Conservation (phyloP, 257 asterid species). For the Ocimum tenuiflorum region DNA sequence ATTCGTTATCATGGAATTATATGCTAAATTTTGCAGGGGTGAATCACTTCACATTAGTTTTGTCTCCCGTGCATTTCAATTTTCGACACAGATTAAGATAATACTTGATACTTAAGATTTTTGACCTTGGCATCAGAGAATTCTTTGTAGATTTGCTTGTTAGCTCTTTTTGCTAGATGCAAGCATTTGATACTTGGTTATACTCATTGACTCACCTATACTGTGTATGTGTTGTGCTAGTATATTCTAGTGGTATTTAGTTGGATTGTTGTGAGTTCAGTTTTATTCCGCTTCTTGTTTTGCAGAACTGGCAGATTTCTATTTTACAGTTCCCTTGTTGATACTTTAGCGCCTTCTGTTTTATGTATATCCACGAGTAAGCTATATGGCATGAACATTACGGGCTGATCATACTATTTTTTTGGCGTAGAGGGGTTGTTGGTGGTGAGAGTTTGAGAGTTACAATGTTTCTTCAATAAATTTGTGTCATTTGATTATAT, state of each 20-base stretch:
- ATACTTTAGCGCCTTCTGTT: neutral
- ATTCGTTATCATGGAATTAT: neutral
- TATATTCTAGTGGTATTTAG: no score
- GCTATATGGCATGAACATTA: neutral
- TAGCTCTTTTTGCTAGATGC: neutral
- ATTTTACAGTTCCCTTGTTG: neutral
- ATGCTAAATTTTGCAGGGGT: neutral
- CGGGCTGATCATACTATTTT: neutral
- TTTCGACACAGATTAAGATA: no score
- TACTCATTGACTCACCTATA: neutral
- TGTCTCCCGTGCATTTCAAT: no score
- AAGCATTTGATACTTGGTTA: neutral
- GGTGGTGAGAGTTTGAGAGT: neutral
- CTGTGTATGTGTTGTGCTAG: neutral
- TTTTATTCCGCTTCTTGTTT: neutral
- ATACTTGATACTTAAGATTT: no score
- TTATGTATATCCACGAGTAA: neutral
- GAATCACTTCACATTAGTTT: neutral
- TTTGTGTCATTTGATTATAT: neutral
- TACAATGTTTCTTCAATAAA: neutral
- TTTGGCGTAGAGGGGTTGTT: no score
- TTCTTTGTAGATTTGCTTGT: neutral
- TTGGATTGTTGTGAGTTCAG: neutral
- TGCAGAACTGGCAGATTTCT: neutral
- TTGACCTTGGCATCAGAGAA: neutral